phyloP scores from a whole-genome alignment of 2,329 filamentous ascomycete species.

The Fusarium cicatricum region DNA sequence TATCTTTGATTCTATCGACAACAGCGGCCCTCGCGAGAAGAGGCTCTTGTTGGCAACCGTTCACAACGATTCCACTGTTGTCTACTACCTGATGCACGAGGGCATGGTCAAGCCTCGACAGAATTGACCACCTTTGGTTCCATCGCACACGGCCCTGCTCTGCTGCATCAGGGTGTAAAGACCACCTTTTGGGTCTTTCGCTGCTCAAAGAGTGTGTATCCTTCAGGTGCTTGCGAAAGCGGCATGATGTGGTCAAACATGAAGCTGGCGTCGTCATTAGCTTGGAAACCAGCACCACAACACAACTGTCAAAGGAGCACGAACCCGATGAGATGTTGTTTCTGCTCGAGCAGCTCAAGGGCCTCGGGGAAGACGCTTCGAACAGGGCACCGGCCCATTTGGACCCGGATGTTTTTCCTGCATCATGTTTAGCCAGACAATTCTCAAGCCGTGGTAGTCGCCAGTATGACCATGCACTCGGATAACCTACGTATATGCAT shows the following conservation, averaged over 20 bases:
- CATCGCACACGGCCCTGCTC: background rate
- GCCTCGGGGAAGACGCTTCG: slow-evolving; percentile 74
- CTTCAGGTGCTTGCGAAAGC: slow-evolving; percentile 69
- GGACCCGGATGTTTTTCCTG: slow-evolving; percentile 75
- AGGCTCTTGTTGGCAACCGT: slow-evolving; percentile 77
- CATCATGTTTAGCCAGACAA: slow-evolving; percentile 34
- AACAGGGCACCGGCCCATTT: slow-evolving; percentile 82
- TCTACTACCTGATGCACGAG: slow-evolving; percentile 86
- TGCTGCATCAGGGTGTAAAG: slow-evolving; percentile 59
- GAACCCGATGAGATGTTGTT: slow-evolving; percentile 72
- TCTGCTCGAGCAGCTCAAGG: slow-evolving; percentile 69
- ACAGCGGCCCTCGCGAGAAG: slow-evolving; percentile 63
- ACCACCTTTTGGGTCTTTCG: slow-evolving; percentile 80
- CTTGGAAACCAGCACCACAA: background rate
- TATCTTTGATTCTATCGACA: slow-evolving; percentile 71
- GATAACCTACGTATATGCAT: slow-evolving; percentile 64
- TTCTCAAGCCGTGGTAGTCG: slow-evolving; percentile 2
- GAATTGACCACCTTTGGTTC: slow-evolving; percentile 61
- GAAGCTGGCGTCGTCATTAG: slow-evolving; percentile 60
- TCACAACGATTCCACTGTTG: slow-evolving; percentile 82
- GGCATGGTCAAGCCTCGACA: slow-evolving; percentile 88
- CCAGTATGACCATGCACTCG: background rate
- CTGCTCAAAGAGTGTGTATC: slow-evolving; percentile 75
- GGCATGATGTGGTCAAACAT: slow-evolving; percentile 82
- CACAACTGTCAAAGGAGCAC: slow-evolving; percentile 37